Conservation (phyloP, 768 basidiomycete genomes). For the Cystofilobasidium ferigula region DNA sequence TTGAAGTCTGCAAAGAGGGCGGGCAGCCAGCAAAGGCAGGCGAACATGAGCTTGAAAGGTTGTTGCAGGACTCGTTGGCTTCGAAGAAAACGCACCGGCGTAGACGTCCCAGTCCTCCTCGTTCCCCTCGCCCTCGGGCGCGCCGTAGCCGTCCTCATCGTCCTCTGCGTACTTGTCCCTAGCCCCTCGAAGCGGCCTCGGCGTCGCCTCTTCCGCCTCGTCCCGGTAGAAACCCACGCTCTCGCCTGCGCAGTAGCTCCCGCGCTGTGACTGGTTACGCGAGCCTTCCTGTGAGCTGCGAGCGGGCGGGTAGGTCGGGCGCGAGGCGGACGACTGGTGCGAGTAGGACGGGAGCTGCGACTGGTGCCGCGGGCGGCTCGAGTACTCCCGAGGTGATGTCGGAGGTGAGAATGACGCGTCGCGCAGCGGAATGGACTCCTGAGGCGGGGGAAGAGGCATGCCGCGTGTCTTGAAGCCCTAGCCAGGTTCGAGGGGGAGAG, state of each 20-base stretch:
- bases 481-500: too few relatives aligned
- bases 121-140: slow-evolving; percentile 5
- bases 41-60: too few relatives aligned
- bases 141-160: neutral
- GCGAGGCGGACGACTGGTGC: neutral
- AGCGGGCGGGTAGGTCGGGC: neutral
- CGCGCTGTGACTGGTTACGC: too few relatives aligned
- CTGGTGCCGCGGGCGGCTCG: neutral
- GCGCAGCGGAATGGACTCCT: neutral
- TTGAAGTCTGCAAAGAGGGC: slow-evolving; percentile 19
- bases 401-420: neutral
- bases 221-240: too few relatives aligned
- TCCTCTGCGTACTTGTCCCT: slow-evolving; percentile 4
- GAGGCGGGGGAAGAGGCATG: neutral
- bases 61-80: too few relatives aligned
- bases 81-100: slow-evolving; percentile 7
- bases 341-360: too few relatives aligned
- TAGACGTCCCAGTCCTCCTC: slow-evolving; percentile 16
- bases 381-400: neutral
- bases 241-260: too few relatives aligned
- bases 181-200: neutral
- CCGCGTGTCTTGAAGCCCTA: too few relatives aligned
- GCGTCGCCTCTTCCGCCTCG: too few relatives aligned
- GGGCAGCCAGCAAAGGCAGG: neutral
- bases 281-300: neutral